Conservation (phyloP, 2,329 filamentous ascomycete species). For the Chrysoporthe cubensis region DNA sequence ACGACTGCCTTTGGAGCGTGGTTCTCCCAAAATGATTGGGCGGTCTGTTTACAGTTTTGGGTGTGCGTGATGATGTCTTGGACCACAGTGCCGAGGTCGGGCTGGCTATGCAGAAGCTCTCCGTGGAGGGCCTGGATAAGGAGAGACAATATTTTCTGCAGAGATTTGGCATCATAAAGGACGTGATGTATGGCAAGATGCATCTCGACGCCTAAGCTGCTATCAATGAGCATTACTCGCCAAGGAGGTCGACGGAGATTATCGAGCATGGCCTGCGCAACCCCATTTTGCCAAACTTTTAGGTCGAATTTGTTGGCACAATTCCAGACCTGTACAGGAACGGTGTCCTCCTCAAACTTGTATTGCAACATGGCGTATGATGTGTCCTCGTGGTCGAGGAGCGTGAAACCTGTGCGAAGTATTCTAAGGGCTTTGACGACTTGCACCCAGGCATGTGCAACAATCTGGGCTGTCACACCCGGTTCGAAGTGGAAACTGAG, state of each 20-base stretch:
- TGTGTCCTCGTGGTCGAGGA: conserved; percentile 60
- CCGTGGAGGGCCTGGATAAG: conserved; percentile 50
- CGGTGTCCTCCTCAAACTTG: conserved; percentile 22
- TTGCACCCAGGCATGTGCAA: conserved; percentile 63
- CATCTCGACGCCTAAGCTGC: conserved; percentile 37
- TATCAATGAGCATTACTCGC: conserved; percentile 56
- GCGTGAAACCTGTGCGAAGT: conserved; percentile 74
- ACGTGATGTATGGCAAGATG: conserved; percentile 72
- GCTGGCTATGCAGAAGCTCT: conserved; percentile 33
- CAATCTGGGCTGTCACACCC: conserved; percentile 40
- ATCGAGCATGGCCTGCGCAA: conserved; percentile 40
- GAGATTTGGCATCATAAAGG: conserved; percentile 80
- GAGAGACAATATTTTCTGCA: conserved; percentile 66
- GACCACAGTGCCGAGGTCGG: conserved; percentile 37
- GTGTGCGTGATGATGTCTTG: conserved; percentile 47
- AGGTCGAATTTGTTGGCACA: conserved; percentile 36
- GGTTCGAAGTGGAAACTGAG: conserved; percentile 56
- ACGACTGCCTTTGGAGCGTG: conserved; percentile 57
- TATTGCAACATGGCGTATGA: conserved; percentile 80
- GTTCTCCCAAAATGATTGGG: conserved; percentile 66
- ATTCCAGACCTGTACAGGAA: conserved; percentile 32
- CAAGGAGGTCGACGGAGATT: conserved; percentile 64
- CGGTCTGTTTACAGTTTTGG: conserved; percentile 34
- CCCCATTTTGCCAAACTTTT: conserved; percentile 43
- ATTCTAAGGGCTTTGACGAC: conserved; percentile 66